phyloP scores from a whole-genome alignment of 2,329 filamentous ascomycete species.

The Monosporascus sp. region DNA sequence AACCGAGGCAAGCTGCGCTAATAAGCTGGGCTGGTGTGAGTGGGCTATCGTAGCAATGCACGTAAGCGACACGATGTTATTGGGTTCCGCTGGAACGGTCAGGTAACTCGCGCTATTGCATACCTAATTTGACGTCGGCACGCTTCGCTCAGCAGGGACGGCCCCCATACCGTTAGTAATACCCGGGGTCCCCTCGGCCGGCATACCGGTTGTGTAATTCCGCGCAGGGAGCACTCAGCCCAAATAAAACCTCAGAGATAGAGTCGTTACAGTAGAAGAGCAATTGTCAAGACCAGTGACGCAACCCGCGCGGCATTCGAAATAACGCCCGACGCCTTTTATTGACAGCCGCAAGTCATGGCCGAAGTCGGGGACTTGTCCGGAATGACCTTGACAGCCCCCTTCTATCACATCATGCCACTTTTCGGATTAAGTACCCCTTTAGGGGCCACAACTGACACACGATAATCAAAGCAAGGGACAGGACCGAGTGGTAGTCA shows the following conservation, averaged over 20 bases:
- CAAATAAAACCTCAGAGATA: background rate
- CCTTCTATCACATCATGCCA: background rate
- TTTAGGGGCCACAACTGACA: background rate
- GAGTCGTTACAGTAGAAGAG: background rate
- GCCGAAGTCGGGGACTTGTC: background rate
- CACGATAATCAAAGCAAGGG: background rate
- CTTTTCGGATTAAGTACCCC: background rate
- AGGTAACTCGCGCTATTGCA: slow-evolving; percentile 9
- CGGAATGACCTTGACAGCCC: background rate
- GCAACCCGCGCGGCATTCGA: background rate
- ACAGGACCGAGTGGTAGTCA: background rate
- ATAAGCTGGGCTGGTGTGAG: background rate
- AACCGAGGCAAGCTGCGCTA: background rate
- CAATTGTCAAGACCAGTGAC: background rate
- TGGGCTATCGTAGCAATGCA: background rate
- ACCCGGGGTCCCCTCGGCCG: too few species aligned
- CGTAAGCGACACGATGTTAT: slow-evolving; percentile 17
- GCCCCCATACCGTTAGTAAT: too few species aligned
- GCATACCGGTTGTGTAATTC: too few species aligned
- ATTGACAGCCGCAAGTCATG: background rate
- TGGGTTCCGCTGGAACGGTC: slow-evolving; percentile 19
- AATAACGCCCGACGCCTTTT: background rate
- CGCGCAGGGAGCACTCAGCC: too few species aligned
- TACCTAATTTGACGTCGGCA: background rate
- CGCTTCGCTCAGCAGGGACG: too few species aligned